phyloP scores from a whole-genome alignment of 441 rosid genomes.

The Gossypium gossypioides region DNA sequence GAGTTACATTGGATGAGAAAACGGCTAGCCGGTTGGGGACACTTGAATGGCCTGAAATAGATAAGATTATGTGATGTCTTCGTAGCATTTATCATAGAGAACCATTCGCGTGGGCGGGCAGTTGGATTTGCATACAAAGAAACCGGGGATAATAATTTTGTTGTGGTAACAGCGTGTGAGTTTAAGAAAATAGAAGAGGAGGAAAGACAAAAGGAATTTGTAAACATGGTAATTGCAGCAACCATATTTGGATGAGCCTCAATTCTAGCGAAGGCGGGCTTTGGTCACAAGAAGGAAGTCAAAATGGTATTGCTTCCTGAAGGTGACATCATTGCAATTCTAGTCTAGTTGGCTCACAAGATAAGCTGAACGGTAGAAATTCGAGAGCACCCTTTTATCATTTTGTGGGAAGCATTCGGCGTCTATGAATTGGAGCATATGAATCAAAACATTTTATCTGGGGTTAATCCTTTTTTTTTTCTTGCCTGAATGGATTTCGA shows the following conservation, averaged over 20 bases:
- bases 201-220: constrained; percentile 7
- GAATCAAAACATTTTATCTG: too few species aligned
- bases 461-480: too few species aligned
- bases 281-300: neutral
- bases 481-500: too few species aligned
- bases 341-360: too few species aligned
- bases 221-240: neutral
- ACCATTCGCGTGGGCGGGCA: constrained; percentile 9
- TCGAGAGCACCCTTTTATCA: too few species aligned
- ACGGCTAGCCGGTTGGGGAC: constrained; percentile 12
- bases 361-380: too few species aligned
- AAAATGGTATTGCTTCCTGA: neutral
- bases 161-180: neutral
- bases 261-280: neutral
- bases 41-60: constrained; percentile 16
- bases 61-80: constrained; percentile 13
- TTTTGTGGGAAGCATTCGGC: too few species aligned
- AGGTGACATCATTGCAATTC: neutral
- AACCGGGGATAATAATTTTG: neutral
- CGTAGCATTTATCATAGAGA: constrained; percentile 4
- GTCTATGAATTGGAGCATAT: too few species aligned
- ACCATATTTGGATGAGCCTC: constrained; percentile 2
- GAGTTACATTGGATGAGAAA: constrained; percentile 21
- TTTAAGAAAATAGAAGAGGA: constrained; percentile 13
- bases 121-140: constrained; percentile 5